phyloP scores from a whole-genome alignment of 208 protist genomes.

The Crithidia mellificae region DNA sequence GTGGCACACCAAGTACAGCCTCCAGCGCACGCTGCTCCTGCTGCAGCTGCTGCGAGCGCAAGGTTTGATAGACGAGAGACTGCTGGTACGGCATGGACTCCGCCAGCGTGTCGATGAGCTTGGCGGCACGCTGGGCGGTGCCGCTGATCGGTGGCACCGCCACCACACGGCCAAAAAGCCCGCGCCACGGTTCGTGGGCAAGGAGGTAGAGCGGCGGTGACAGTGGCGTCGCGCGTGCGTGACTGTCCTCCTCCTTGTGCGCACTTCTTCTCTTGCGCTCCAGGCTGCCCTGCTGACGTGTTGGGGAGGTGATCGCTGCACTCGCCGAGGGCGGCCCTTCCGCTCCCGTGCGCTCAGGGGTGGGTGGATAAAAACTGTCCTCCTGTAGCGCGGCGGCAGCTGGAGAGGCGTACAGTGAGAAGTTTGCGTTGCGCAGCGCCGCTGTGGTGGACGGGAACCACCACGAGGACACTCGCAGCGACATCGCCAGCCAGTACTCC shows the following conservation, averaged over 20 bases:
- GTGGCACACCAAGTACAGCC: background rate
- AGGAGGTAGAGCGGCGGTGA: conserved; percentile 15
- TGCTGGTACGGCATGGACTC: conserved; percentile 21
- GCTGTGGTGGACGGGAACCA: conserved; percentile 12
- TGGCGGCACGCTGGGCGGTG: conserved; percentile 15
- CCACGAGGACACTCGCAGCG: conserved; percentile 24
- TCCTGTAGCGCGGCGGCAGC: background rate
- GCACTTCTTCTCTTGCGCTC: background rate
- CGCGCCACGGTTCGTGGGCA: conserved; percentile 28
- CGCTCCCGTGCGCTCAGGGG: background rate
- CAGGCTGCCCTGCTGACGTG: no score
- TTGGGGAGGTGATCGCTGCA: no score
- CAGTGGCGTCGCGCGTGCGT: background rate
- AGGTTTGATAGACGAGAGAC: background rate
- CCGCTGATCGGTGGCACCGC: conserved; percentile 28
- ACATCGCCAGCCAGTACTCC: conserved; percentile 34
- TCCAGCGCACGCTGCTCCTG: background rate
- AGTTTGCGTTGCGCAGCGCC: background rate
- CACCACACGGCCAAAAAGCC: conserved; percentile 7
- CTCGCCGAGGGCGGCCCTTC: no score
- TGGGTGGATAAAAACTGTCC: background rate
- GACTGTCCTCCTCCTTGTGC: background rate
- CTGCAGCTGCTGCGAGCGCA: background rate
- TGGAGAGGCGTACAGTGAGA: conserved; percentile 5
- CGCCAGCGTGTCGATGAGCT: background rate